Evolutionary conservation across 2,329 filamentous ascomycete species (phyloP), one percentile per base, ranked within the genome.

Genomic region (Calcarisporium arbuscula): DNA sequence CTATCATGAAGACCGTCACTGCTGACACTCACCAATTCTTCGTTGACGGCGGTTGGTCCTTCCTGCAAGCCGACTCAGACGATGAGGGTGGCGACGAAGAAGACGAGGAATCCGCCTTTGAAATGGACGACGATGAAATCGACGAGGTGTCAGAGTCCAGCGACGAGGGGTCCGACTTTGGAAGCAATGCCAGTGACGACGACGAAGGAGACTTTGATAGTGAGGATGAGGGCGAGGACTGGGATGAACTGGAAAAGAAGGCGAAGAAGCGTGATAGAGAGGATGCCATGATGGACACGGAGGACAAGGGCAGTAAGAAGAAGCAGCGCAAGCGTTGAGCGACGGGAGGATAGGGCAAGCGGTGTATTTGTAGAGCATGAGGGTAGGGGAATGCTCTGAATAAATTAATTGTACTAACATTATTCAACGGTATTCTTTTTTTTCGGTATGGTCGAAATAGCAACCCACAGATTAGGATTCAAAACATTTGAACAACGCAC

Each of bases 1-100:
- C 89, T 12, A 98, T 98, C 56, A 98, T 98, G 88, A 98, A 98
- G 73, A 98, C 92, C 0, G 89, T 98, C 18, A 90, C 85, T 15
- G 81, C 84, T 22, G 89, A 98, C 56, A 86, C 92, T 3, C 90
- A 98, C 56, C 78, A 83, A 49, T 98, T 98, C 77, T 98, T 95
- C 61, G 77, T 74, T 5, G 90, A 96, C 45, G 92, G 94, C 20
- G 92, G 92, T 29, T 98, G 92, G 92, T 83, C 79, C 2, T 96
- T 98, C 74, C 60, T 98, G 39, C 80, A 82, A 35, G 82, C 82
- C 22, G 90, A 95, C 40, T 88, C 83, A 1, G 92, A 96, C 52
- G 85, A 84, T 11, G 88, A 95, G 45, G 85, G 75, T 28, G 77
- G 67, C 2, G 80, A 84, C 9, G 82, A 87, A 43, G 85, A 92